Percentiles rank a stretch among this genome's conserved stretches.
Conservation (phyloP, 192 early-diverging fungal species). For the Lunasporangiospora selenospora region DNA sequence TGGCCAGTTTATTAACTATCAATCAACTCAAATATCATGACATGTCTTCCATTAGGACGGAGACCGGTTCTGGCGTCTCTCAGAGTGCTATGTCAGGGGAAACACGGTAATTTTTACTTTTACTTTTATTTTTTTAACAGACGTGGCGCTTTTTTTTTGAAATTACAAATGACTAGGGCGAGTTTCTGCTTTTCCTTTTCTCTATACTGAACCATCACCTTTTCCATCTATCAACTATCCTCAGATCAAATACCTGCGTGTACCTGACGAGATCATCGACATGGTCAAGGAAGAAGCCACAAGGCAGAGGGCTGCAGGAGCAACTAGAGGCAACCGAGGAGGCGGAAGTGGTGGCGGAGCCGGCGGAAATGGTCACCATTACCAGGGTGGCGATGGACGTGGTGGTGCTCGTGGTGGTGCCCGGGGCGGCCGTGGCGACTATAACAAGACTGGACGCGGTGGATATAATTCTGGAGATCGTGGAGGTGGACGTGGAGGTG, state of each 20-base stretch:
- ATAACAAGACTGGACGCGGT: conserved; percentile 28
- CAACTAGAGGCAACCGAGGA: conserved; percentile 51
- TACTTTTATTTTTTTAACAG: not conserved
- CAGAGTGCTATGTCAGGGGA: conserved; percentile 94
- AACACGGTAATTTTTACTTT: conserved; percentile 60
- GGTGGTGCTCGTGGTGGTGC: conserved; percentile 58
- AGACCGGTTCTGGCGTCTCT: conserved; percentile 91
- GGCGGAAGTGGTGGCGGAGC: conserved; percentile 29
- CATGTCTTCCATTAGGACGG: conserved; percentile 70
- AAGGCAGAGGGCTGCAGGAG: conserved; percentile 57
- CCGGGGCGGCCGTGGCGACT: conserved; percentile 29
- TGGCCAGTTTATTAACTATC: too few species aligned
- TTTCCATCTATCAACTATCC: not conserved
- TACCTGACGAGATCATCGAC: conserved; percentile 93
- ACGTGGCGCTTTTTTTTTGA: not conserved
- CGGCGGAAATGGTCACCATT: conserved; percentile 52
- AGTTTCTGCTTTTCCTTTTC: not conserved
- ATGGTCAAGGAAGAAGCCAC: conserved; percentile 86
- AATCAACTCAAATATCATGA: not conserved
- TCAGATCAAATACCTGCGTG: conserved; percentile 78
- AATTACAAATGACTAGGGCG: not conserved
- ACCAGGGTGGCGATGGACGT: conserved; percentile 56
- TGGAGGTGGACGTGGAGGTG: conserved; percentile 32
- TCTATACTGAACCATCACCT: not conserved
- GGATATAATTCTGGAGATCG: conserved; percentile 26